Percentiles rank a stretch among this genome's conserved stretches.
Evolutionary conservation across 331 rosid genomes (phyloP).

Genomic region (Pyrus hybrid): DNA sequence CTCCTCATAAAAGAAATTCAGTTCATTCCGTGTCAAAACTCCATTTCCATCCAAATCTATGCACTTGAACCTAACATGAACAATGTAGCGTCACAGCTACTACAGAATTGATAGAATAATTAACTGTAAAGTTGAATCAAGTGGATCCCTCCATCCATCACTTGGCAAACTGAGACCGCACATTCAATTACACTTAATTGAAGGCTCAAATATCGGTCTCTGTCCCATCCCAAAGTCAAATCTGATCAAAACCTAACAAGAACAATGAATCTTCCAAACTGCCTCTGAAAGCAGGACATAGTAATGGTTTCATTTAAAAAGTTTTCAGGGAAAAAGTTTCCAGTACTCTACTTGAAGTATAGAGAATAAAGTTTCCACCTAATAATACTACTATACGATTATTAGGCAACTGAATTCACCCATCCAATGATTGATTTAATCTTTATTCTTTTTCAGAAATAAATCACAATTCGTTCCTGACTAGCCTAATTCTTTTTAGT

Average conservation of each 20-base stretch:
- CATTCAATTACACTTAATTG: not conserved
- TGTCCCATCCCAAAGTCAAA: not conserved
- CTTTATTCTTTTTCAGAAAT: not conserved
- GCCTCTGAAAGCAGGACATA: not conserved
- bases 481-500: not conserved
- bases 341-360: not conserved
- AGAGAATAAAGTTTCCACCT: not conserved
- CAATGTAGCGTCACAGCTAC: constrained; percentile 12
- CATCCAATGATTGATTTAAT: not conserved
- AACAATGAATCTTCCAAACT: not conserved
- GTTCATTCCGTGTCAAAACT: constrained; percentile 79
- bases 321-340: not conserved
- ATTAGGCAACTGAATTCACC: not conserved
- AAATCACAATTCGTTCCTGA: not conserved
- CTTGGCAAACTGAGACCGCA: not conserved
- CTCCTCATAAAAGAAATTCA: constrained; percentile 98
- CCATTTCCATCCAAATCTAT: constrained; percentile 97
- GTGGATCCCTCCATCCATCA: not conserved
- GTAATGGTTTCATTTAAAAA: not conserved
- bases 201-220: not conserved
- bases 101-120: constrained; percentile 4
- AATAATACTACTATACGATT: not conserved
- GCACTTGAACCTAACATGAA: constrained; percentile 83
- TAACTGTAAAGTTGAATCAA: not conserved
- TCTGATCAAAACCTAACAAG: not conserved